A percentile compares a stretch with the other conserved stretches of the same genome.
These are phyloP conservation scores for Isatis tinctoria DNA, from an alignment of 345 rosid genomes.

Conservation along the genomic window DNA sequence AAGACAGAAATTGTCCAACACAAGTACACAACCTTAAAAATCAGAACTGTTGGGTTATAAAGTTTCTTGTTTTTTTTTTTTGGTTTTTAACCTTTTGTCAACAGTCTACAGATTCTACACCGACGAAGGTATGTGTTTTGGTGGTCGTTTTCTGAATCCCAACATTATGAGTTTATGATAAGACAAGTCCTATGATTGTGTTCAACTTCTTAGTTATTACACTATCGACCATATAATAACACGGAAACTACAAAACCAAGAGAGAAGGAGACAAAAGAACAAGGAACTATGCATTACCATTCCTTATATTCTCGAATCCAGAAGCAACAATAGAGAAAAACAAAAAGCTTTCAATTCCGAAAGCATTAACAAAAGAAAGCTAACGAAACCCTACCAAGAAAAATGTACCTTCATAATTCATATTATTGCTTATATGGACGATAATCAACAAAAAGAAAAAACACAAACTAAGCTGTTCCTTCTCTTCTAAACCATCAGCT, in stretches of 20 bases:
- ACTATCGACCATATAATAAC: neutral
- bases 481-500: conserved; percentile 6
- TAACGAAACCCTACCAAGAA: conserved; percentile 9
- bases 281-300: conserved; percentile 18
- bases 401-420: neutral
- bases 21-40: neutral
- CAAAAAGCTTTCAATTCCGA: conserved; percentile 13
- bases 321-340: conserved; percentile 8
- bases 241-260: neutral
- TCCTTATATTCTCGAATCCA: neutral
- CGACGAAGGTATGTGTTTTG: neutral
- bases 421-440: conserved; percentile 16
- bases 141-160: too few relatives aligned
- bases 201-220: neutral
- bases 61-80: neutral
- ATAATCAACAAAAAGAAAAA: neutral
- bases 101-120: too few relatives aligned
- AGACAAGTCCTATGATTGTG: neutral
- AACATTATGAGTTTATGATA: too few relatives aligned
- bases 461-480: conserved; percentile 1
- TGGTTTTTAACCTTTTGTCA: neutral
- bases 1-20: neutral
- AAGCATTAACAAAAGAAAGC: conserved; percentile 14
- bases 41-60: neutral
- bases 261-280: neutral